Percentiles rank a stretch among this genome's conserved stretches.
These are phyloP conservation scores for Abelmoschus esculentus DNA, from an alignment of 345 rosid genomes.

Conservation along the genomic window DNA sequence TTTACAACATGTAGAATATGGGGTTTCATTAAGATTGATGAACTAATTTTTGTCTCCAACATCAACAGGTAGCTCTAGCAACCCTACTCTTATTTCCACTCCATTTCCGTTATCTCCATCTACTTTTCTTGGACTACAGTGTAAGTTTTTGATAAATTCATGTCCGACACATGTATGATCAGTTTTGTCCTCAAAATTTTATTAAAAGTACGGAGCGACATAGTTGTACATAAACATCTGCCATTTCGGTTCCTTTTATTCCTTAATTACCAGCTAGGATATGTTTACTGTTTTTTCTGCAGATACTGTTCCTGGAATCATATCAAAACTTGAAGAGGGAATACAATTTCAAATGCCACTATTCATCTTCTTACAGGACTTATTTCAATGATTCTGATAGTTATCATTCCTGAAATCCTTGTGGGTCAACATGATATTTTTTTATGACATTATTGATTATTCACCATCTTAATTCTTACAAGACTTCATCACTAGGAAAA, in stretches of 20 bases:
- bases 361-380: neutral
- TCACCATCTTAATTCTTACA: neutral
- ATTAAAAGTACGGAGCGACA: too few relatives aligned
- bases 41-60: constrained; percentile 11
- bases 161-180: too few relatives aligned
- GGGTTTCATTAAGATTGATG: constrained; percentile 26
- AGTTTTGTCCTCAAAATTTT: too few relatives aligned
- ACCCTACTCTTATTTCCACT: neutral
- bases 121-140: neutral
- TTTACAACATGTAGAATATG: constrained; percentile 23
- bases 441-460: neutral
- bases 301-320: neutral
- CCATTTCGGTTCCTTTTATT: too few relatives aligned
- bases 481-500: neutral
- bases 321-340: neutral
- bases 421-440: neutral
- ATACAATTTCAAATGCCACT: neutral
- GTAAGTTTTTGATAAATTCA: neutral
- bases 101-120: neutral
- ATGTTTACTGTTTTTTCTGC: neutral
- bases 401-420: neutral
- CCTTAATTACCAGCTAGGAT: neutral
- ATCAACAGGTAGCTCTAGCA: constrained; percentile 8
- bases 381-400: constrained; percentile 2
- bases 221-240: too few relatives aligned